Evolutionary conservation across 106 monocot genomes (phyloP).

Genomic region (Dioscorea zingiberensis): DNA sequence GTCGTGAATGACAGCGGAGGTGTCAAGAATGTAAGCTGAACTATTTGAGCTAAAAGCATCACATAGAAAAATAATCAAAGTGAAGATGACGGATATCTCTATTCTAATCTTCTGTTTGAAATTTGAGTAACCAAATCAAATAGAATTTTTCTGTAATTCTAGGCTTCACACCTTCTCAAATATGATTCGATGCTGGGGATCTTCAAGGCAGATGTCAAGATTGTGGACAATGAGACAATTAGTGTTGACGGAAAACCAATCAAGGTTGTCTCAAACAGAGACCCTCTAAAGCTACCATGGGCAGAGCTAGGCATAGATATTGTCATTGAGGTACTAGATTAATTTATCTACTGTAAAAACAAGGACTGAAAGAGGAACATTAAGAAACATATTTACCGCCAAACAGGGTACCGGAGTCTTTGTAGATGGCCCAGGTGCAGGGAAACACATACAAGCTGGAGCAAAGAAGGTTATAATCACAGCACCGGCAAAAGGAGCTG

Average conservation of each 20-base stretch:
- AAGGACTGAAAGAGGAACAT: background rate
- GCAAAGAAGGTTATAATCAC: slow-evolving; percentile 98
- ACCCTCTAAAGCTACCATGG: slow-evolving; percentile 95
- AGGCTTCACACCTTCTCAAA: slow-evolving; percentile 99
- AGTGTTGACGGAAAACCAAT: slow-evolving; percentile 90
- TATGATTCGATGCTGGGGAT: slow-evolving; percentile 96
- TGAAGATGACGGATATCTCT: too few relatives aligned
- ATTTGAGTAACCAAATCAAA: too few relatives aligned
- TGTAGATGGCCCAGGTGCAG: slow-evolving; percentile 95
- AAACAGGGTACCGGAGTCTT: slow-evolving; percentile 96
- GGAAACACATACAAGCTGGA: slow-evolving; percentile 97
- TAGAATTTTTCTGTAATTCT: background rate
- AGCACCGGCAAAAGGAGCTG: slow-evolving; percentile 92
- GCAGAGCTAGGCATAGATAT: slow-evolving; percentile 95
- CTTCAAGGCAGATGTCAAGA: slow-evolving; percentile 96
- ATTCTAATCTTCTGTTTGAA: too few relatives aligned
- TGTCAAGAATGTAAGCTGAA: slow-evolving; percentile 65
- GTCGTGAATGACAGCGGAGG: slow-evolving; percentile 96
- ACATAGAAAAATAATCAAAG: too few relatives aligned
- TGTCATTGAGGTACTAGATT: slow-evolving; percentile 78
- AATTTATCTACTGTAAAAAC: background rate
- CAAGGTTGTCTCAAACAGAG: slow-evolving; percentile 79
- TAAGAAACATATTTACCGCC: background rate
- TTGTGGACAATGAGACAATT: slow-evolving; percentile 79
- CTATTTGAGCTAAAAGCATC: background rate